Base-by-base conservation (phyloP, 352 stramenopile genomes). In the Globisporangium apiculatum region DNA sequence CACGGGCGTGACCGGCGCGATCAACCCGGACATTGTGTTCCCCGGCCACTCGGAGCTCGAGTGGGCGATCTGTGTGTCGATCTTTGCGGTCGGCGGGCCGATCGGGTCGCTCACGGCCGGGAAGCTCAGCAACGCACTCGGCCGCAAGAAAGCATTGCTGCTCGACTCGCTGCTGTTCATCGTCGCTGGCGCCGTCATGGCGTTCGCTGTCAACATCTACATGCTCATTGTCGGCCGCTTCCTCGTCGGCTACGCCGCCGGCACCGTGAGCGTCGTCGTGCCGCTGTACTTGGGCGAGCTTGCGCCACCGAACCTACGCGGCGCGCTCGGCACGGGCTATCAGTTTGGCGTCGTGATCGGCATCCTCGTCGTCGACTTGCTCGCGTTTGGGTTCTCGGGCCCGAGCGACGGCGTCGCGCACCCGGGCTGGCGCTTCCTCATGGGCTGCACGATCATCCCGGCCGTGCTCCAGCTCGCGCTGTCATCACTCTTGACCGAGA, bases 261-360 rank as follows among this genome's bases (percentile, higher is more conserved):
- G 79, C 45, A 87, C 75, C 2, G 79, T 86, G 12, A 87, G 75
- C 62, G 79, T 89, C 49, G 75, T 89, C 54, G 79, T 89, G 38
- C 79, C 79, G 46, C 57, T 89, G 31, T 89, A 89, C 61, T 60
- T 89, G 24, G 79, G 79, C 24, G 79, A 89, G 54, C 65, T 89
- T 1, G 79, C 79, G 38, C 79, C 79, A 6, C 79, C 79, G 49
- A 89, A 89, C 52, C 64, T 89, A n/a, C 76, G 79, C 60, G 79
- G 79, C 38, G 76, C 79, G 15, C 65, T 89, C 46, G 79, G 79
- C 38, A 89, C 79, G n/a, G 77, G 75, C 14, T 89, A 89, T 60
- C 79, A 89, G 53, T 71, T 89, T 37, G 82, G 75, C 51, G 78
- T 89, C 65, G 79, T 89, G 12, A 83, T 76, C 11, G 79, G 79